Base-by-base conservation (phyloP, 179 eudicot species). In the Nepenthes alata region DNA sequence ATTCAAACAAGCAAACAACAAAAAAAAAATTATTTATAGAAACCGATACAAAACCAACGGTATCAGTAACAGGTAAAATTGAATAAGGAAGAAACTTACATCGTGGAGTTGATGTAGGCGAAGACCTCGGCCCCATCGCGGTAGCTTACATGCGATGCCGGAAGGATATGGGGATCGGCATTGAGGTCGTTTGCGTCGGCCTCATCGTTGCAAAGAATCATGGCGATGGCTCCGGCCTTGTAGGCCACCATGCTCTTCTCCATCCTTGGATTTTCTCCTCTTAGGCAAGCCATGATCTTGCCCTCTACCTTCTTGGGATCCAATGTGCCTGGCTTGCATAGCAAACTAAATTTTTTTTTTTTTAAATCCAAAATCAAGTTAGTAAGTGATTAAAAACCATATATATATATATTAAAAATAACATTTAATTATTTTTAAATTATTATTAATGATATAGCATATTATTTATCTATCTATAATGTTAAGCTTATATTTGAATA, bases 191-290 rank as follows among this genome's bases (percentile, higher is more conserved):
- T 71, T 4, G 75, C 85, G 35, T 11, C 11, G 0, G 57, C 44
- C 66, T 71, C 6, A 25, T 70, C 77, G 10, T 88, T 85, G 64
- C 76, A 74, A 2, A 90, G 83, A 52, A 90, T 77, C 86, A 88
- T 80, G 6, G 96, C 97, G 11, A 37, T 81, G 15, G 83, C 97
- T 45, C 96, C 93, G 0, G 81, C 83, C 2, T 9, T 64, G 16
- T 44, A 50, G 25, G 82, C 87, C 37, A 56, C 62, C 4, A 25
- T 2, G 14, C 97, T 81, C 60, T 85, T 83, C 14, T 70, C 80
- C 1, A 72, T 61, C 61, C 91, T 70, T 0, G 63, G 61, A 6
- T 2, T 80, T 4, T 10, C 71, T 1, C 97, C 95, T 47, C 85
- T 62, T 0, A 79, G 64, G 16, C 97, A 88, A 2, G 60, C 79